phyloP scores from a whole-genome alignment of 495 filamentous ascomycete species.

The Annulohypoxylon nitens region DNA sequence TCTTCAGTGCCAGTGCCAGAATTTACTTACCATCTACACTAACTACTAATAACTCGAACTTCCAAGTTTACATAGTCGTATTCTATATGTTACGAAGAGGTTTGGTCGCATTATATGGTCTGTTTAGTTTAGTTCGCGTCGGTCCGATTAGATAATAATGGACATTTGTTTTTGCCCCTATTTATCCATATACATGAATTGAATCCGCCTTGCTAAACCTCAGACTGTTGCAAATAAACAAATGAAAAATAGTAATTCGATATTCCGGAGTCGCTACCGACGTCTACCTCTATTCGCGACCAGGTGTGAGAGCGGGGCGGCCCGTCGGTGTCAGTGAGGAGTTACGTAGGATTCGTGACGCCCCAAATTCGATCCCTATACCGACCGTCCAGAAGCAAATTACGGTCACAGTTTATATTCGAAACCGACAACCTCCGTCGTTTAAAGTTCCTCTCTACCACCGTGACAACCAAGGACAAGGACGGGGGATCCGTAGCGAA shows the following conservation, averaged over 20 bases:
- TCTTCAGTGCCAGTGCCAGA: constrained; percentile 4
- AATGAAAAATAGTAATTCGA: constrained; percentile 13
- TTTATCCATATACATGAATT: constrained; percentile 24
- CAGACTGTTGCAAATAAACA: constrained; percentile 10
- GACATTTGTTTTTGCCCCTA: constrained; percentile 19
- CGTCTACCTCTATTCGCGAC: constrained; percentile 11
- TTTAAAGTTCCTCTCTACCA: constrained; percentile 29
- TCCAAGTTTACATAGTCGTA: constrained; percentile 1
- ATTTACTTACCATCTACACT: constrained; percentile 9
- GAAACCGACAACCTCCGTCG: constrained; percentile 19
- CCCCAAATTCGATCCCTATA: constrained; percentile 35
- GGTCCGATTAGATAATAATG: constrained; percentile 41
- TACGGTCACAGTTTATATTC: constrained; percentile 18
- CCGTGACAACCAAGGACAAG: constrained; percentile 6
- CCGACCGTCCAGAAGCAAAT: constrained; percentile 22
- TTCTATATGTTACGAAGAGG: constrained; percentile 10
- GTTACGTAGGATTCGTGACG: constrained; percentile 37
- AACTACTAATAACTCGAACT: constrained; percentile 1
- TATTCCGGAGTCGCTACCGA: constrained; percentile 9
- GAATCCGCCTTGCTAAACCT: constrained; percentile 12
- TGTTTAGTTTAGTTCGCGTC: constrained; percentile 23
- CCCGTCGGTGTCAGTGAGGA: constrained; percentile 25
- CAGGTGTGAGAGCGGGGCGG: constrained; percentile 31
- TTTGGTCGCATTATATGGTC: constrained; percentile 23
- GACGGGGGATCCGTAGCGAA: constrained; percentile 17